phyloP scores from a whole-genome alignment of 192 early-diverging fungal species.

The Linnemannia schmuckeri region DNA sequence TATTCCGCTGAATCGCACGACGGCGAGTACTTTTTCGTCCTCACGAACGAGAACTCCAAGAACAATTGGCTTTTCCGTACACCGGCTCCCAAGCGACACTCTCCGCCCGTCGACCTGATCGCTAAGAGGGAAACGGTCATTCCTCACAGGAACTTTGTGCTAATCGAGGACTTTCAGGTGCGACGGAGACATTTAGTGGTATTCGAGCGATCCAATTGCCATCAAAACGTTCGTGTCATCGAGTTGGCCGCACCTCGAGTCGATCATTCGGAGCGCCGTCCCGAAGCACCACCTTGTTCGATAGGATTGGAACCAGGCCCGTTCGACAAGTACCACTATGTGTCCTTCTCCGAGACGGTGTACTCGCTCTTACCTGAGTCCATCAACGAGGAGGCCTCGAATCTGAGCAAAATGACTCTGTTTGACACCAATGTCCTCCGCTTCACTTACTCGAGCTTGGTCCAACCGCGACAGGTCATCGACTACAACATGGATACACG shows the following conservation, averaged over 20 bases:
- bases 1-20: slow-evolving; percentile 65
- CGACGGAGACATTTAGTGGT: slow-evolving; percentile 67
- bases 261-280: not conserved
- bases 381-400: slow-evolving; percentile 64
- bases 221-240: slow-evolving; percentile 72
- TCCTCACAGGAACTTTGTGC: slow-evolving; percentile 68
- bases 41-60: slow-evolving; percentile 67
- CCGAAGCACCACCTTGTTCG: slow-evolving; percentile 30
- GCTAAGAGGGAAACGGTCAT: slow-evolving; percentile 66
- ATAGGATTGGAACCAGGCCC: slow-evolving; percentile 33
- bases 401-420: slow-evolving; percentile 59
- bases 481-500: slow-evolving; percentile 73
- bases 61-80: slow-evolving; percentile 73
- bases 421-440: slow-evolving; percentile 60
- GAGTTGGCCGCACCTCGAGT: slow-evolving; percentile 41
- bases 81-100: slow-evolving; percentile 51
- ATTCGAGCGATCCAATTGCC: slow-evolving; percentile 71
- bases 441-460: slow-evolving; percentile 61
- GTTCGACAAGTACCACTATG: slow-evolving; percentile 67
- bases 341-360: slow-evolving; percentile 70
- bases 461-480: slow-evolving; percentile 65
- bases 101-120: slow-evolving; percentile 15
- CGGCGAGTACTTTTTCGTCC: slow-evolving; percentile 66
- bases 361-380: slow-evolving; percentile 63
- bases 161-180: slow-evolving; percentile 71